Base-by-base conservation (phyloP, 768 basidiomycete species). In the Rhodotorula diobovata region DNA sequence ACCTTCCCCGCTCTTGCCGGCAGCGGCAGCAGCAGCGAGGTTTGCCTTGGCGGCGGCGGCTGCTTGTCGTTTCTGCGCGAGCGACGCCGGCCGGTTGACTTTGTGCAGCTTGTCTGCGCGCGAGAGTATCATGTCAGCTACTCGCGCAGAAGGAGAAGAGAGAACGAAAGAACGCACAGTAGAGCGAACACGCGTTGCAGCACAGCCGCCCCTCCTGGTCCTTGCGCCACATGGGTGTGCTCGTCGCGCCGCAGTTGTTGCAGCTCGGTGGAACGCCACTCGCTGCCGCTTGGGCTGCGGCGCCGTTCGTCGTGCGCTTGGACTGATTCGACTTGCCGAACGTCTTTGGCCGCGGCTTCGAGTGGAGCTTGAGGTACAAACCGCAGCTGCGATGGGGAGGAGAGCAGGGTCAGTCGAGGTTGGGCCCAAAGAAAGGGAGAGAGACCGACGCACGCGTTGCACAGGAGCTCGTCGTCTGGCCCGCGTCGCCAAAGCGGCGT, bases 281-380 rank as follows among this genome's bases (percentile, higher is more conserved):
- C 62, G 74, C 68, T 0, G 71, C 74, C 0, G 68, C 68, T 35
- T 72, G 66, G 23, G 74, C 74, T 1, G 71, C 74, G 4, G 68
- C 71, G 11, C 74, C 74, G 16, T 58, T 60, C 43, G 61, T 43
- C 23, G 68, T n/a, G 14, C 70, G 68, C 63, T 70, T 73, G 34
- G 68, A 43, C 45, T 67, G 96, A 57, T 94, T 89, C 79, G 97
- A 92, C 54, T 94, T 97, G 85, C 96, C 96, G 71, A 98, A 85
- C 50, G 93, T 94, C 73, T 95, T 83, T 15, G 95, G 95, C 64
- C 95, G 86, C 12, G 93, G 90, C 61, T 97, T 93, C 58, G 93
- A 93, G 78, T 98, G 95, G 50, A 98, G 83, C 87, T 97, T 97
- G 91, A 86, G 93, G 84, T 94, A 96, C 74, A 96, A 81, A 8